phyloP scores from a whole-genome alignment of 2,329 filamentous ascomycete species.

The Macrophomina phaseolina region DNA sequence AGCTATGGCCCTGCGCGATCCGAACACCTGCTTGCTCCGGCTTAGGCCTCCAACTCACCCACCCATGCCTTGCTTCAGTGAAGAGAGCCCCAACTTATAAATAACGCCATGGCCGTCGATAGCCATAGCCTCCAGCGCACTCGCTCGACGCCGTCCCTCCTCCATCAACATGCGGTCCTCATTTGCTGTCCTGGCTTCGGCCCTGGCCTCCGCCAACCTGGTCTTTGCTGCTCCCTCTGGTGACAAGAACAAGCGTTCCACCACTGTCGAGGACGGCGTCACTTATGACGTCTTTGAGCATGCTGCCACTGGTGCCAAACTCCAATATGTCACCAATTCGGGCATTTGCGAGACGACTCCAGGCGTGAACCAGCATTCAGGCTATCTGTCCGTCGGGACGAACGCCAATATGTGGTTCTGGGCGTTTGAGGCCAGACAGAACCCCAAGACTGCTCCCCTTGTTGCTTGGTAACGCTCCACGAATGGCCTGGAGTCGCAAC shows the following conservation, averaged over 20 bases:
- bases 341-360: slow-evolving; percentile 52
- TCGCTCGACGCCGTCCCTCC: neutral
- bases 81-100: neutral
- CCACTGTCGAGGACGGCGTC: slow-evolving; percentile 34
- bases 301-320: slow-evolving; percentile 36
- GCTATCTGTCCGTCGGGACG: slow-evolving; percentile 46
- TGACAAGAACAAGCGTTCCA: slow-evolving; percentile 33
- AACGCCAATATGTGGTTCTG: slow-evolving; percentile 50
- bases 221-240: slow-evolving; percentile 30
- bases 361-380: slow-evolving; percentile 45
- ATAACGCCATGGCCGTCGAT: neutral
- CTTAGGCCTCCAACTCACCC: slow-evolving; percentile 4
- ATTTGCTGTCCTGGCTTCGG: slow-evolving; percentile 30
- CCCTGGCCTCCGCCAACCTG: slow-evolving; percentile 27
- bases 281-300: slow-evolving; percentile 40
- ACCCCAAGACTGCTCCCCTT: slow-evolving; percentile 56
- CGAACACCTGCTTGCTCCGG: slow-evolving; percentile 25
- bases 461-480: slow-evolving; percentile 3
- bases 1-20: slow-evolving; percentile 3
- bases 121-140: neutral
- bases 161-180: slow-evolving; percentile 31
- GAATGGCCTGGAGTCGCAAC: slow-evolving; percentile 30
- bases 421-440: slow-evolving; percentile 56
- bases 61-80: neutral
- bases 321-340: slow-evolving; percentile 40